Conservation (phyloP, 1,284 basidiomycete genomes). For the Leccinum angustisporum region DNA sequence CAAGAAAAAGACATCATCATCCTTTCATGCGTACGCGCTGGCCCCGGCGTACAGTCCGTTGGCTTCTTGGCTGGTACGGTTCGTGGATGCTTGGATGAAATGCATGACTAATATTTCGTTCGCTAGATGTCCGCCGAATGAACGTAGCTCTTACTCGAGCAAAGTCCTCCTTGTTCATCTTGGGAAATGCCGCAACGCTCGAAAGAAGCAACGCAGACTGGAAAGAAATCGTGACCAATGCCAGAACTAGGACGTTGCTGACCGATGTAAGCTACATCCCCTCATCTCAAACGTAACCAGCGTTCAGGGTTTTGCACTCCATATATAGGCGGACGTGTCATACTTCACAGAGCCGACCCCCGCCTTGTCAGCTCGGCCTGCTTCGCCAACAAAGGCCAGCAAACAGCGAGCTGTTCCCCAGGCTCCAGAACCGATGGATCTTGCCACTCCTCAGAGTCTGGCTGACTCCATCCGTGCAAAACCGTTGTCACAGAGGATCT, state of each 20-base stretch:
- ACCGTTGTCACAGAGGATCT: slow-evolving; percentile 19
- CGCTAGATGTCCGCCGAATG: slow-evolving; percentile 81
- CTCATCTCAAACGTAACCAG: slow-evolving; percentile 6
- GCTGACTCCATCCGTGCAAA: slow-evolving; percentile 32
- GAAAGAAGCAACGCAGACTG: slow-evolving; percentile 83
- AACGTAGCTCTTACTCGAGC: slow-evolving; percentile 98
- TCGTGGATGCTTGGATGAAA: slow-evolving; percentile 1
- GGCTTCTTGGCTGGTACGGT: slow-evolving; percentile 83
- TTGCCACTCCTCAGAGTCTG: slow-evolving; percentile 35
- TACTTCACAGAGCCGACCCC: slow-evolving; percentile 37
- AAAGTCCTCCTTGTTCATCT: slow-evolving; percentile 89
- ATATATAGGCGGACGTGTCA: slow-evolving; percentile 36
- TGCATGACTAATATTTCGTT: slow-evolving; percentile 10
- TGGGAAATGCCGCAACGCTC: slow-evolving; percentile 88
- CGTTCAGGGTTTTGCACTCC: slow-evolving; percentile 1
- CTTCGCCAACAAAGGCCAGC: slow-evolving; percentile 21
- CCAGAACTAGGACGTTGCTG: slow-evolving; percentile 54
- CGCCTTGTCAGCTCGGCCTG: slow-evolving; percentile 13
- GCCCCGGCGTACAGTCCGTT: slow-evolving; percentile 75
- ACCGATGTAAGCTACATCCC: slow-evolving; percentile 47
- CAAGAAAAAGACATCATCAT: slow-evolving; percentile 98
- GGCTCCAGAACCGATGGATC: slow-evolving; percentile 20
- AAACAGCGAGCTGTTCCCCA: slow-evolving; percentile 25
- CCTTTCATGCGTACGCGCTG: slow-evolving; percentile 89
- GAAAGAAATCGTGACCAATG: slow-evolving; percentile 78